Base-by-base conservation (phyloP, 1,284 basidiomycete species). In the Trametes pubescens region DNA sequence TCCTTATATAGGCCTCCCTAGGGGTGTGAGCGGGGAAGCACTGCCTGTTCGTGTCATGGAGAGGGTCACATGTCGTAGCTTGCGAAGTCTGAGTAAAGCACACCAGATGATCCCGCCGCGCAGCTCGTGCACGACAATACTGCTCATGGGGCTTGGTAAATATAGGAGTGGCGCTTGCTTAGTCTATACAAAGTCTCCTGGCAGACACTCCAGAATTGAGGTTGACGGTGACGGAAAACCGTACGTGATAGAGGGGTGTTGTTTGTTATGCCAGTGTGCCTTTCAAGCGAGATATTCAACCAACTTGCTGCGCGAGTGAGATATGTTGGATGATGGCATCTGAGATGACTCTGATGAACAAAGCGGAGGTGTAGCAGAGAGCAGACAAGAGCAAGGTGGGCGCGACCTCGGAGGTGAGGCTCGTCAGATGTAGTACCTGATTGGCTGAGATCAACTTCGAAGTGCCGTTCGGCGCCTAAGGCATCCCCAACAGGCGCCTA, bases 11-110 rank as follows among this genome's bases (percentile, higher is more conserved):
- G n/a, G n/a, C n/a, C 43, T 34, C 22, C 21, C 14, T 22, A 61
- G 53, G 53, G 38, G 24, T 37, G 37, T 51, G 60, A 35, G 38
- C 21, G 53, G 51, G 48, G 53, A 56, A 61, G 60, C 59, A 61
- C 37, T 32, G 59, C 59, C 43, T 9, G 29, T 48, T 57, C 51
- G 55, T 62, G 61, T 62, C 61, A 63, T 58, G 56, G 21, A 63
- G 29, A 52, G 24, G 61, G 61, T 63, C 61, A 63, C 61, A 63
- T 63, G 61, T 43, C 14, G 37, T 38, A 14, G 8, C 37, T 38
- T 38, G 37, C 37, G 22, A 54, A 24, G 29, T 22, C 46, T 61
- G 59, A 61, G 52, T 51, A 62, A 62, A 62, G 49, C 48, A 57
- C 43, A 21, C 32, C 48, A 57, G 61, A 57, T 57, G 55, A 57